phyloP scores from a whole-genome alignment of 169 alveolate species.

The Neospora caninum region DNA sequence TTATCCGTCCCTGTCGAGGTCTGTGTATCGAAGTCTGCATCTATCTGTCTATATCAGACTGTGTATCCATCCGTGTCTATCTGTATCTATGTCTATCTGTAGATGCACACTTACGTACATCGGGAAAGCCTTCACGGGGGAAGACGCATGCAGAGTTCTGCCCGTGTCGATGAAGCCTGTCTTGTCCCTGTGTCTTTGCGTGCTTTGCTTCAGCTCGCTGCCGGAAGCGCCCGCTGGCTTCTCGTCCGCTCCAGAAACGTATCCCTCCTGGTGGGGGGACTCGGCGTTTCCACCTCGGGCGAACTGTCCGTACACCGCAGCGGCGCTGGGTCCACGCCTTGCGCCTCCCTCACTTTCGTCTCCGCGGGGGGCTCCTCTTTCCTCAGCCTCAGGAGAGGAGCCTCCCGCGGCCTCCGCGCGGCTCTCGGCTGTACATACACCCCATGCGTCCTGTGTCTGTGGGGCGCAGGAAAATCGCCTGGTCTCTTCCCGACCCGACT shows the following conservation, averaged over 20 bases:
- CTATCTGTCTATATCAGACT: not conserved
- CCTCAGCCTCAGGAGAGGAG: not conserved
- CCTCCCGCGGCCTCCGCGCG: not conserved
- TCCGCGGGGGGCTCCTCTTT: not conserved
- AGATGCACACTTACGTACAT: no score
- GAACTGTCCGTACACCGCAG: not conserved
- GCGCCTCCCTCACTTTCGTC: not conserved
- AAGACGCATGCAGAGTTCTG: no score
- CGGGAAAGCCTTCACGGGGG: no score
- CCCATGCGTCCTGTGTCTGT: not conserved
- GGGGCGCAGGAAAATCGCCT: not conserved
- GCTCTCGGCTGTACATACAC: not conserved
- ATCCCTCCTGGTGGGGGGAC: not conserved
- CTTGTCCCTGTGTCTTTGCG: not conserved
- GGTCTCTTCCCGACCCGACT: not conserved
- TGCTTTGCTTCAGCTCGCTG: not conserved
- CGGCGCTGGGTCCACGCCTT: not conserved
- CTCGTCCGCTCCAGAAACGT: not conserved
- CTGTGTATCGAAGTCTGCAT: not conserved
- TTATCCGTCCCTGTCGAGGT: no score
- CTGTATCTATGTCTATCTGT: not conserved
- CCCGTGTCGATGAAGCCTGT: not conserved
- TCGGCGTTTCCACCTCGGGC: not conserved
- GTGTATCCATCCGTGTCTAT: not conserved
- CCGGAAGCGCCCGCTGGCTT: not conserved